Conservation (phyloP, 1,139 yeast species). For the Sugiyamaella xylanicola region DNA sequence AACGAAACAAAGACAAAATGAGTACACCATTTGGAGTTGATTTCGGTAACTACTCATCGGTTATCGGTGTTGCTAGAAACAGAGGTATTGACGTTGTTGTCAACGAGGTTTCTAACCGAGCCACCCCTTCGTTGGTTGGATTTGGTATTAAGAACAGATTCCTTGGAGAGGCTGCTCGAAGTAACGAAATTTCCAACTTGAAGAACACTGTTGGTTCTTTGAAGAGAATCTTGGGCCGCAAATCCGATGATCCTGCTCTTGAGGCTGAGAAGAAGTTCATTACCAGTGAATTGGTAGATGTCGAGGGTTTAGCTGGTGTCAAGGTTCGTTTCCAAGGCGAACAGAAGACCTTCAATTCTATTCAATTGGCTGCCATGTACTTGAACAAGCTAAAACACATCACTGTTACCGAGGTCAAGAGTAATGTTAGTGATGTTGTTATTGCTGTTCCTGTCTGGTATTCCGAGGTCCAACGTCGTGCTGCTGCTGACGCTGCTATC, state of each 20-base stretch:
- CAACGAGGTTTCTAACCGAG: slow-evolving; percentile 96
- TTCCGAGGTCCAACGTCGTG: slow-evolving; percentile 95
- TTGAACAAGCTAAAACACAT: slow-evolving; percentile 85
- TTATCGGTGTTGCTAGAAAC: slow-evolving; percentile 96
- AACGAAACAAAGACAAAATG: slow-evolving; percentile 43
- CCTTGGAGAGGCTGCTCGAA: slow-evolving; percentile 94
- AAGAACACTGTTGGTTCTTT: slow-evolving; percentile 95
- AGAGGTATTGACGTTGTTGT: slow-evolving; percentile 98
- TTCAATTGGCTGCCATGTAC: slow-evolving; percentile 94
- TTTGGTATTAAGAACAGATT: slow-evolving; percentile 87
- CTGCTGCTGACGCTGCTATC: slow-evolving; percentile 91
- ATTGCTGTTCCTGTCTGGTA: slow-evolving; percentile 97
- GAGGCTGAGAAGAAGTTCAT: slow-evolving; percentile 72
- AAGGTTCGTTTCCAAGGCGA: slow-evolving; percentile 85
- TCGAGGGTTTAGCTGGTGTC: slow-evolving; percentile 75
- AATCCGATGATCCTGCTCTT: slow-evolving; percentile 75
- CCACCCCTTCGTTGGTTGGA: slow-evolving; percentile 94
- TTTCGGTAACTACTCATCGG: slow-evolving; percentile 92
- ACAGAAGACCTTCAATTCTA: slow-evolving; percentile 75
- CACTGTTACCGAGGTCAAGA: slow-evolving; percentile 77
- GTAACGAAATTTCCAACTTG: slow-evolving; percentile 93
- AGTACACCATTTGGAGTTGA: slow-evolving; percentile 97
- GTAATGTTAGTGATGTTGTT: slow-evolving; percentile 75
- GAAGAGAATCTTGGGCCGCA: slow-evolving; percentile 86
- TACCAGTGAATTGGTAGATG: slow-evolving; percentile 68